Base-by-base conservation (phyloP, 2,329 filamentous ascomycete species). In the Dothideomycetes sp. region DNA sequence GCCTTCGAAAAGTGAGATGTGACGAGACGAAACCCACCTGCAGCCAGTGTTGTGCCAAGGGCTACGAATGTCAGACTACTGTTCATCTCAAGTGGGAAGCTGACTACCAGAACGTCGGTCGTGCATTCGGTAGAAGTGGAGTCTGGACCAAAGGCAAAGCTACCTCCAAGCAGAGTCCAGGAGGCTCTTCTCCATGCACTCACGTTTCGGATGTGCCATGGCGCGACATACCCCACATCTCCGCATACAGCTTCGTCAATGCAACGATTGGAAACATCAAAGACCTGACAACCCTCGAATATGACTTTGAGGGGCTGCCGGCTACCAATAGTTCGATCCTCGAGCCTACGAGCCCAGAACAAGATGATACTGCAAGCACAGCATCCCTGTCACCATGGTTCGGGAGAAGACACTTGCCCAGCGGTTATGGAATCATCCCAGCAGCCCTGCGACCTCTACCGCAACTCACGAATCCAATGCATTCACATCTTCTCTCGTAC, bases 121-220 rank as follows among this genome's bases (percentile, higher is more conserved):
- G 62, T 37, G 62, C 63, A 4, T 66, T 66, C 49, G 63, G 63
- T 4, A 53, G 63, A 37, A 51, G 60, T 17, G n/a, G 63, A 27
- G 55, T 64, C 27, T 65, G 63, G 63, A 61, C 49, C 44, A 47
- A 53, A 36, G n/a, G n/a, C n/a, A 41, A 38, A 24, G 34, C 37
- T 24, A n/a, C n/a, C n/a, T n/a, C n/a, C n/a, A n/a, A n/a, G n/a
- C n/a, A n/a, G n/a, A n/a, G n/a, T n/a, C n/a, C n/a, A n/a, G n/a
- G n/a, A n/a, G n/a, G n/a, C n/a, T 43, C 42, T 10, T 40, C 41
- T 10, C 45, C 46, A 11, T 31, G 17, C n/a, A 15, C 31, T 10
- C 29, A 42, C 42, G 22, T 47, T 43, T 22, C 34, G 12, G 36
- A 43, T 9, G 41, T 47, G 17, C 39, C 41, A 4, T 50, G 46